Evolutionary conservation across 2,329 filamentous ascomycete genomes (phyloP).

Genomic region (Xylaria polymorpha): DNA sequence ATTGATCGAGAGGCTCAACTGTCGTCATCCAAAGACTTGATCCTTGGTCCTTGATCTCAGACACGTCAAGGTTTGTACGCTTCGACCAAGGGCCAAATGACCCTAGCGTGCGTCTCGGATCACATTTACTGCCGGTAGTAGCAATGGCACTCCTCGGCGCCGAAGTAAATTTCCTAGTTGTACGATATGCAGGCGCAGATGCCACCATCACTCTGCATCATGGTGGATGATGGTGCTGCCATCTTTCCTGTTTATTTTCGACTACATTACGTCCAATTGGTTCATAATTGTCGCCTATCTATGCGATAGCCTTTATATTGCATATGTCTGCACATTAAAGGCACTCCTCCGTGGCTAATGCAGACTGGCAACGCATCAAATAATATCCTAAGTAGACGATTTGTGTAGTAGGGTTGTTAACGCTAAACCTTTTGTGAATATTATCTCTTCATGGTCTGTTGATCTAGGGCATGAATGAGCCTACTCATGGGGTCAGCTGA

Average conservation of each 20-base stretch:
- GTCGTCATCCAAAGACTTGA: background rate
- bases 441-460: background rate
- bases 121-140: background rate
- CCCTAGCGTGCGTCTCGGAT: background rate
- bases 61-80: background rate
- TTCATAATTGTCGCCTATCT: background rate
- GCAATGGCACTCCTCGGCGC: too few species aligned
- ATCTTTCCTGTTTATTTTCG: background rate
- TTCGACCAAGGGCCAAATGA: background rate
- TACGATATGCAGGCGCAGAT: background rate
- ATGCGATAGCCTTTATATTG: background rate
- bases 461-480: background rate
- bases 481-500: background rate
- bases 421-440: background rate
- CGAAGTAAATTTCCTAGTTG: too few species aligned
- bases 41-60: slow-evolving; percentile 2
- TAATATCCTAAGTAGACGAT: background rate
- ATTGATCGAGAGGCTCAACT: background rate
- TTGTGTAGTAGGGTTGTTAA: background rate
- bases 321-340: background rate
- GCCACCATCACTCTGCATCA: background rate
- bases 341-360: background rate
- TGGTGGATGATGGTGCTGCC: background rate
- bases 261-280: background rate
- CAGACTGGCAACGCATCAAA: background rate